Percentiles rank a stretch among this genome's conserved stretches.
These are phyloP conservation scores for Chlorella sp. DNA, from an alignment of 139 green algal species.

Conservation along the genomic window DNA sequence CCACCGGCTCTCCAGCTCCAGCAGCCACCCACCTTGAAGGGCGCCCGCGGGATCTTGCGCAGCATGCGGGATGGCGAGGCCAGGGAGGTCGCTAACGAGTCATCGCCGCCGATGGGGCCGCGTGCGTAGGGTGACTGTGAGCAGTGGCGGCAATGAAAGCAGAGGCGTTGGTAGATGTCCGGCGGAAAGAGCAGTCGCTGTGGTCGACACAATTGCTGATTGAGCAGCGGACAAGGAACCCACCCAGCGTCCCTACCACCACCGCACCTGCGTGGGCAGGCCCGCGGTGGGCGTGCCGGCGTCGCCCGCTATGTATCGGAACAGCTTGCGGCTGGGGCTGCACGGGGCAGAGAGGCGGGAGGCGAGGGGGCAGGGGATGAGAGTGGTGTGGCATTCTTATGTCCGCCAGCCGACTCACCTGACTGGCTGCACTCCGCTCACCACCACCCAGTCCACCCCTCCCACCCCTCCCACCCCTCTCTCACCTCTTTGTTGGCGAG, in stretches of 20 bases:
- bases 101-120: constrained; percentile 69
- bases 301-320: constrained; percentile 82
- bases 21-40: constrained; percentile 86
- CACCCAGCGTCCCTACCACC: too few species aligned
- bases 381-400: too few species aligned
- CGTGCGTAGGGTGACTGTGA: constrained; percentile 75
- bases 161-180: too few species aligned
- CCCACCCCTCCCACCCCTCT: background rate
- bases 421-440: background rate
- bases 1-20: background rate
- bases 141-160: too few species aligned
- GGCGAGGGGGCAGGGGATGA: too few species aligned
- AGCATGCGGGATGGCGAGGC: constrained; percentile 57
- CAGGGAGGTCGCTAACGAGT: constrained; percentile 28
- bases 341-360: background rate
- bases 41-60: constrained; percentile 89
- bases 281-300: constrained; percentile 67
- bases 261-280: constrained; percentile 25
- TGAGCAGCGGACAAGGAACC: too few species aligned
- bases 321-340: constrained; percentile 74
- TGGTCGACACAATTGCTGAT: too few species aligned
- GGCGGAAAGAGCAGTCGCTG: too few species aligned
- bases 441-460: background rate
- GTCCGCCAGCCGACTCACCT: too few species aligned
- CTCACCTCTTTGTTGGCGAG: constrained; percentile 41